Evolutionary conservation across 1,139 yeast genomes (phyloP).

Genomic region (Yamadazyma sp.): DNA sequence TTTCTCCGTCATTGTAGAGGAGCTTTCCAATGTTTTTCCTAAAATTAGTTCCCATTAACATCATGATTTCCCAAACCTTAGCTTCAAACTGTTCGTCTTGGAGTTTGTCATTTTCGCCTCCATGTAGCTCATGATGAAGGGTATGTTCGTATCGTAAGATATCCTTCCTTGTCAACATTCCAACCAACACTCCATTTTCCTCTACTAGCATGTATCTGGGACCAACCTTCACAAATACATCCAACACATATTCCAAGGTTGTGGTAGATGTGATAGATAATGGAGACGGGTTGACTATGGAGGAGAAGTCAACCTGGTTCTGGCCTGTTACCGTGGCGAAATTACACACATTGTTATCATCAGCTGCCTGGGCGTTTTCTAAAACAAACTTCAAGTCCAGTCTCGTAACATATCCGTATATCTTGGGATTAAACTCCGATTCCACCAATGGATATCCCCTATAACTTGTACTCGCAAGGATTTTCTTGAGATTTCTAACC

Average conservation of each 20-base stretch:
- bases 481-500: conserved; percentile 33
- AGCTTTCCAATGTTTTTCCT: conserved; percentile 30
- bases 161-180: conserved; percentile 69
- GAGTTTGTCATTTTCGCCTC: conserved; percentile 12
- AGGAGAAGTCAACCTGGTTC: conserved; percentile 33
- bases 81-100: conserved; percentile 29
- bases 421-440: conserved; percentile 30
- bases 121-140: conserved; percentile 27
- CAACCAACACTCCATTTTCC: conserved; percentile 51
- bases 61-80: conserved; percentile 39
- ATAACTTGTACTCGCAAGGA: conserved; percentile 39
- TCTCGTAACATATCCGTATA: conserved; percentile 38
- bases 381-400: conserved; percentile 31
- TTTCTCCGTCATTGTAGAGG: conserved; percentile 30
- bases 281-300: conserved; percentile 60
- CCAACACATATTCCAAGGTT: conserved; percentile 62
- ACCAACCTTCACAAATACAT: conserved; percentile 75
- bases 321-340: conserved; percentile 14
- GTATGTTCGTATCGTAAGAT: conserved; percentile 55
- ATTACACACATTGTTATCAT: conserved; percentile 18
- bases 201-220: conserved; percentile 75
- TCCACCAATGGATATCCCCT: conserved; percentile 59
- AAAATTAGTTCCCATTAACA: conserved; percentile 20
- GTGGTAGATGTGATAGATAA: conserved; percentile 55
- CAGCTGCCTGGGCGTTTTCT: conserved; percentile 16